Conservation (phyloP, 2,329 filamentous ascomycete genomes). For the Zalaria sp. region DNA sequence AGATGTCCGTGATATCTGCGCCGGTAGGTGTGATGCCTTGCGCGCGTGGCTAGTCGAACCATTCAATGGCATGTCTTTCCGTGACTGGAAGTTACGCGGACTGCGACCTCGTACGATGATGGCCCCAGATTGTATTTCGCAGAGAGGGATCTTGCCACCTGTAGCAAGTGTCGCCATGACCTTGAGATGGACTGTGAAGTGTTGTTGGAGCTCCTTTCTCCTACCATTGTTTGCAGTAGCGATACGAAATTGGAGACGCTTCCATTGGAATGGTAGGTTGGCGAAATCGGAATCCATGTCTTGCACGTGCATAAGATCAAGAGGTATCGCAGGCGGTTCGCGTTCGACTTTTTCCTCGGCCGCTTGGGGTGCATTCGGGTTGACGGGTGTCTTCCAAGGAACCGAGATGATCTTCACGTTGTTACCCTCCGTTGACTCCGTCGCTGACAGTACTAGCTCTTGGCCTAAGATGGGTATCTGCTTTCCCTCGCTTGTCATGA, state of each 20-base stretch:
- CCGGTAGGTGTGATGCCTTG: conserved; percentile 30
- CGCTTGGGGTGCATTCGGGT: conserved; percentile 42
- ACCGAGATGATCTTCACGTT: conserved; percentile 89
- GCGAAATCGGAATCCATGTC: conserved; percentile 71
- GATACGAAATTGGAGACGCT: conserved; percentile 82
- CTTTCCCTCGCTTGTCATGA: conserved; percentile 73
- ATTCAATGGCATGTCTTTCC: conserved; percentile 81
- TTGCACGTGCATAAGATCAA: conserved; percentile 51
- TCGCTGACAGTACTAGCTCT: conserved; percentile 81
- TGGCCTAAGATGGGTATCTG: conserved; percentile 68
- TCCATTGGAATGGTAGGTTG: conserved; percentile 88
- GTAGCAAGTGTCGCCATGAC: conserved; percentile 72
- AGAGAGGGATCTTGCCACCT: conserved; percentile 66
- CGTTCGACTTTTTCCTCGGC: conserved; percentile 57
- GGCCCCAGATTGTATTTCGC: conserved; percentile 73
- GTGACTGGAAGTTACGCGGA: conserved; percentile 84
- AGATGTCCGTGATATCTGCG: conserved; percentile 8
- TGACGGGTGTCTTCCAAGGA: conserved; percentile 90
- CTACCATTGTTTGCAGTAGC: conserved; percentile 94
- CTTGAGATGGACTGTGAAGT: conserved; percentile 83
- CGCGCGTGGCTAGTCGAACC: conserved; percentile 67
- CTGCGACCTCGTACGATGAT: conserved; percentile 90
- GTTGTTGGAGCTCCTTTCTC: conserved; percentile 87
- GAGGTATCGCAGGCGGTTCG: conserved; percentile 69
- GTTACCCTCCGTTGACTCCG: conserved; percentile 88